Conservation (phyloP, 1,284 basidiomycete genomes). For the Hemileia vastatrix region DNA sequence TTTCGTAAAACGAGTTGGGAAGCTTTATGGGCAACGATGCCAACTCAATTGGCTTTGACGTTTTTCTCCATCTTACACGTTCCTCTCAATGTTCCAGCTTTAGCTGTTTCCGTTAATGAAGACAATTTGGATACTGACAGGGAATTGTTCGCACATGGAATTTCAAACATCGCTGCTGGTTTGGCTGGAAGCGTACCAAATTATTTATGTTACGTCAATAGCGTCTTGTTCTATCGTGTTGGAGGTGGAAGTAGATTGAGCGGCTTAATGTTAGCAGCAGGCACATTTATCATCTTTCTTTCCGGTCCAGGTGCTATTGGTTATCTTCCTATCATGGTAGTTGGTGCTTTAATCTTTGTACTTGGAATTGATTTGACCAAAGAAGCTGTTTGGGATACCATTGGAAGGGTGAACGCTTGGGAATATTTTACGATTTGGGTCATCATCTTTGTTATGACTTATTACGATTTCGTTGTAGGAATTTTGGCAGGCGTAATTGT, state of each 20-base stretch:
- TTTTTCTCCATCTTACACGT: slow-evolving; percentile 92
- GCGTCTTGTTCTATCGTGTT: slow-evolving; percentile 65
- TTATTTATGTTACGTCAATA: too few relatives aligned
- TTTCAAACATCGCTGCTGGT: slow-evolving; percentile 77
- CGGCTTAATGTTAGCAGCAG: slow-evolving; percentile 71
- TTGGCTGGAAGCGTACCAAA: slow-evolving; percentile 63
- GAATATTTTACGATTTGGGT: slow-evolving; percentile 52
- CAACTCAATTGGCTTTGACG: slow-evolving; percentile 68
- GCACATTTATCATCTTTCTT: slow-evolving; percentile 63
- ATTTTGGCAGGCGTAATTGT: slow-evolving; percentile 83
- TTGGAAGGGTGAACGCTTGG: slow-evolving; percentile 71
- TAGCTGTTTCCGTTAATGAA: slow-evolving; percentile 80
- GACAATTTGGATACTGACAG: slow-evolving; percentile 83
- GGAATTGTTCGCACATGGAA: slow-evolving; percentile 84
- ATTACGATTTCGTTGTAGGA: slow-evolving; percentile 88
- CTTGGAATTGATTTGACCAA: slow-evolving; percentile 88
- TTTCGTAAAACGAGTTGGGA: slow-evolving; percentile 33
- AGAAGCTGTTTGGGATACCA: slow-evolving; percentile 89
- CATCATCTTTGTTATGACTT: slow-evolving; percentile 35
- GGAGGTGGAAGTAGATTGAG: slow-evolving; percentile 76
- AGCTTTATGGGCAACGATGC: slow-evolving; percentile 64
- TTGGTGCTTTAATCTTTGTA: slow-evolving; percentile 88
- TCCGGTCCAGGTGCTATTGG: slow-evolving; percentile 75
- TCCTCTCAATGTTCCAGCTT: slow-evolving; percentile 78
- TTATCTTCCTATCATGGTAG: slow-evolving; percentile 54